Conservation (phyloP, 805 yeast genomes). For the Lachancea lanzarotensis region DNA sequence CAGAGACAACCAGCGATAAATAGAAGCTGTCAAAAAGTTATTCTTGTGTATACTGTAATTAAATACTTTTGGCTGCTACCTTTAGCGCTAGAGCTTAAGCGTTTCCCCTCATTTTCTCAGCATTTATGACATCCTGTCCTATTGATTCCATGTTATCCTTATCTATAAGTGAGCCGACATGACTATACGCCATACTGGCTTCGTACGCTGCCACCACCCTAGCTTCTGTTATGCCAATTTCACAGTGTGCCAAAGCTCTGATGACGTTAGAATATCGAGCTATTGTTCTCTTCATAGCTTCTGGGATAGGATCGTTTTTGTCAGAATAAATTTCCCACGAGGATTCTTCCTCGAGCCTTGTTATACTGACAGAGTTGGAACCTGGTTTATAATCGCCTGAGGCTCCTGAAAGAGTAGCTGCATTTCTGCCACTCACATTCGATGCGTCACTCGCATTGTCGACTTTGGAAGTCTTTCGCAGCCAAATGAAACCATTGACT, state of each 20-base stretch:
- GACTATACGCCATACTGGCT: slow-evolving; percentile 71
- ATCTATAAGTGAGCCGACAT: slow-evolving; percentile 64
- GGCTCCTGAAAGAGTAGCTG: slow-evolving; percentile 18
- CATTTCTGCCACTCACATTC: slow-evolving; percentile 24
- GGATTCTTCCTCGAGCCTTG: slow-evolving; percentile 85
- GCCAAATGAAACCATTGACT: slow-evolving; percentile 92
- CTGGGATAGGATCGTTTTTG: slow-evolving; percentile 65
- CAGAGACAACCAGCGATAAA: background rate
- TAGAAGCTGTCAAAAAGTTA: background rate
- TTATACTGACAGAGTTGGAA: slow-evolving; percentile 50
- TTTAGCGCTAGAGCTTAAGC: slow-evolving; percentile 1
- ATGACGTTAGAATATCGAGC: slow-evolving; percentile 82
- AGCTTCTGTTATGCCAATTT: slow-evolving; percentile 79
- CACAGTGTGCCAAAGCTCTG: slow-evolving; percentile 73
- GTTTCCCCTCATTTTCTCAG: slow-evolving; percentile 69
- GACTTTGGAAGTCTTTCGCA: slow-evolving; percentile 55
- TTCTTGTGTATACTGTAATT: background rate
- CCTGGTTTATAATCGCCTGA: slow-evolving; percentile 34
- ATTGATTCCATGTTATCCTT: slow-evolving; percentile 65
- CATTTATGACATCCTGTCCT: slow-evolving; percentile 64
- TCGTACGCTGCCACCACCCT: slow-evolving; percentile 80
- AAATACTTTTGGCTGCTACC: background rate
- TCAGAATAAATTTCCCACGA: slow-evolving; percentile 95
- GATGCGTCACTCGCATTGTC: slow-evolving; percentile 28
- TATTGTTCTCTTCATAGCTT: slow-evolving; percentile 60